phyloP scores from a whole-genome alignment of 177 flowering plant genomes.

The Vitis hybrid region DNA sequence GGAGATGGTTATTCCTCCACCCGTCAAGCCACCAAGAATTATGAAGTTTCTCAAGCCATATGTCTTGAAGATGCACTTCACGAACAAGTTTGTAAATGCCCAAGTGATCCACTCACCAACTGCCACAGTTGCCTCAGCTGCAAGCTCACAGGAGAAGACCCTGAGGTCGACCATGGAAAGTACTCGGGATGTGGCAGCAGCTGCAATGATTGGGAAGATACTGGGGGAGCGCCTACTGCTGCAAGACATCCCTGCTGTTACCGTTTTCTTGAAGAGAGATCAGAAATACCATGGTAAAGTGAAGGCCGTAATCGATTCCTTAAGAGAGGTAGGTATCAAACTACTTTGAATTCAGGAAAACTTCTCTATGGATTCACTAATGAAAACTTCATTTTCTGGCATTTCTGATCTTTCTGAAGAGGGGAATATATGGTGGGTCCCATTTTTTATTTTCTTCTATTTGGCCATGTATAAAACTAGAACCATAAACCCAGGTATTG shows the following conservation, averaged over 20 bases:
- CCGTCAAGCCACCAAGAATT: constrained; percentile 46
- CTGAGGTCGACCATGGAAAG: constrained; percentile 42
- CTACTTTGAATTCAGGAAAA: constrained; percentile 22
- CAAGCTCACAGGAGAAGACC: constrained; percentile 62
- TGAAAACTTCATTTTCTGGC: not conserved
- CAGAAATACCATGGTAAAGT: constrained; percentile 70
- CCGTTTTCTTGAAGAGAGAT: constrained; percentile 47
- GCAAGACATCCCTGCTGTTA: constrained; percentile 56
- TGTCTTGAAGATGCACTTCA: constrained; percentile 64
- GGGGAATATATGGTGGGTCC: not conserved
- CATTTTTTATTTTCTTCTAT: no score
- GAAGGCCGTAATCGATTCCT: constrained; percentile 61
- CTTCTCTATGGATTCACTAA: no score
- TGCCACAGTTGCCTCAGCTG: constrained; percentile 57
- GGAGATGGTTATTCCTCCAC: constrained; percentile 63
- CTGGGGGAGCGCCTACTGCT: constrained; percentile 56
- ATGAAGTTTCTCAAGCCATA: constrained; percentile 56
- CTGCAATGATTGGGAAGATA: constrained; percentile 62
- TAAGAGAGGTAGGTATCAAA: constrained; percentile 51
- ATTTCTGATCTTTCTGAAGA: not conserved
- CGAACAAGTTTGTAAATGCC: constrained; percentile 60
- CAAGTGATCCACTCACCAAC: constrained; percentile 64
- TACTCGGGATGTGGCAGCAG: constrained; percentile 64
- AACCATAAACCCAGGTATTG: no score
- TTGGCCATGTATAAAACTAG: not conserved